Percentiles rank a stretch among this genome's conserved stretches.
Evolutionary conservation across 306 rosid genomes (phyloP).

Genomic region (Coriaria nepalensis): DNA sequence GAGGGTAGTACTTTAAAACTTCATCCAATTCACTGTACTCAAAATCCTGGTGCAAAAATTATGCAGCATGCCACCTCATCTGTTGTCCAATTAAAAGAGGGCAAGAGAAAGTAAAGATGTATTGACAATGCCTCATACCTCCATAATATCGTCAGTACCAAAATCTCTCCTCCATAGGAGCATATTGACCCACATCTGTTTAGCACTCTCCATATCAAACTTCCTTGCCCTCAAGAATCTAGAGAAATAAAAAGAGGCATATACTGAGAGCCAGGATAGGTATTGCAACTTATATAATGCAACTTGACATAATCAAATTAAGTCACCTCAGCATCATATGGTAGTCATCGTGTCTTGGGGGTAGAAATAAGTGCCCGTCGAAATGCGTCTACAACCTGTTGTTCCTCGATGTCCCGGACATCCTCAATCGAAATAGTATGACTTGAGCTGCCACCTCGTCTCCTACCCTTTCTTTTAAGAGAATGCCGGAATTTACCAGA

Average conservation of each 20-base stretch:
- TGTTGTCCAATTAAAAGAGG: too few species aligned
- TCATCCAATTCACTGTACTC: conserved; percentile 53
- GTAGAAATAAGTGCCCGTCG: conserved; percentile 52
- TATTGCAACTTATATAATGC: too few species aligned
- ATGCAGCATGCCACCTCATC: too few species aligned
- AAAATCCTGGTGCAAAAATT: conserved; percentile 37
- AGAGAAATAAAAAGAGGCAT: conserved; percentile 9
- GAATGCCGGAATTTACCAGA: conserved; percentile 75
- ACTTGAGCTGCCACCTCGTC: conserved; percentile 26
- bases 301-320: not conserved
- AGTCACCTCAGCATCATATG: conserved; percentile 61
- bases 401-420: conserved; percentile 63
- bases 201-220: conserved; percentile 74
- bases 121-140: conserved; percentile 19
- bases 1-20: conserved; percentile 65
- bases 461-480: conserved; percentile 48
- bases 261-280: not conserved
- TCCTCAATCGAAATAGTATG: conserved; percentile 66
- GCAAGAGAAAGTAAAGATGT: not conserved
- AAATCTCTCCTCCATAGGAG: conserved; percentile 81
- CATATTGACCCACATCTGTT: conserved; percentile 84
- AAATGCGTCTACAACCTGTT: conserved; percentile 55
- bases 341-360: conserved; percentile 54
- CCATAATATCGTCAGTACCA: conserved; percentile 71
- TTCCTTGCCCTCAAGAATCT: conserved; percentile 84